phyloP scores from a whole-genome alignment of 495 filamentous ascomycete genomes.

The Aspergillus biplanus region DNA sequence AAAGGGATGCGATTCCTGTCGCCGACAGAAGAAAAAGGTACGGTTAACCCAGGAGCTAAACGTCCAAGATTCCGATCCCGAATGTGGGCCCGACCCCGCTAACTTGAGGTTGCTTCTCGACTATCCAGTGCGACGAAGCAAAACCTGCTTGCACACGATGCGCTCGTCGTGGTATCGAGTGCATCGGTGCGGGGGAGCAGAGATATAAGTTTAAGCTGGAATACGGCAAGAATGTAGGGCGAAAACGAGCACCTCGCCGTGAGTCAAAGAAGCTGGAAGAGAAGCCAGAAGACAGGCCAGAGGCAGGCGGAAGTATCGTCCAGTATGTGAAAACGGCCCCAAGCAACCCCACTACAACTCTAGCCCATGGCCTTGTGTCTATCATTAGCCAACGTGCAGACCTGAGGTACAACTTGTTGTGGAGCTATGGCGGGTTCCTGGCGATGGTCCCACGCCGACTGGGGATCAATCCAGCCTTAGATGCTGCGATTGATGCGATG shows the following conservation, averaged over 20 bases:
- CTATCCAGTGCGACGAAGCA: slow-evolving; percentile 45
- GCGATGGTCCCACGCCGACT: slow-evolving; percentile 42
- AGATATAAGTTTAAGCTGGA: slow-evolving; percentile 54
- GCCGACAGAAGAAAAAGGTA: slow-evolving; percentile 59
- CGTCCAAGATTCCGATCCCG: background rate
- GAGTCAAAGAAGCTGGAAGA: background rate
- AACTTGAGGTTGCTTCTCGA: background rate
- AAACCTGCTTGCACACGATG: slow-evolving; percentile 51
- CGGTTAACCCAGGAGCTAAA: background rate
- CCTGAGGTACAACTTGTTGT: slow-evolving; percentile 46
- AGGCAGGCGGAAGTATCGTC: slow-evolving; percentile 6
- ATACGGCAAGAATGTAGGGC: slow-evolving; percentile 7
- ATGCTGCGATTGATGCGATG: slow-evolving; percentile 42
- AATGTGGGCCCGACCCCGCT: background rate
- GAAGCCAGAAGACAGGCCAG: background rate
- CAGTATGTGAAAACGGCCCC: slow-evolving; percentile 13
- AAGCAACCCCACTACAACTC: slow-evolving; percentile 25
- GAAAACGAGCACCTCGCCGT: slow-evolving; percentile 15
- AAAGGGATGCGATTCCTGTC: slow-evolving; percentile 53
- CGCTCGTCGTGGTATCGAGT: slow-evolving; percentile 45
- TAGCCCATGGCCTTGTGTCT: slow-evolving; percentile 33
- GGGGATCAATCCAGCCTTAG: slow-evolving; percentile 47
- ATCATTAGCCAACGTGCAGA: slow-evolving; percentile 38
- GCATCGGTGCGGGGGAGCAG: slow-evolving; percentile 50
- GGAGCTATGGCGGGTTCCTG: slow-evolving; percentile 46